Base-by-base conservation (phyloP, 2,329 filamentous ascomycete genomes). In the Pseudogymnoascus sp. region DNA sequence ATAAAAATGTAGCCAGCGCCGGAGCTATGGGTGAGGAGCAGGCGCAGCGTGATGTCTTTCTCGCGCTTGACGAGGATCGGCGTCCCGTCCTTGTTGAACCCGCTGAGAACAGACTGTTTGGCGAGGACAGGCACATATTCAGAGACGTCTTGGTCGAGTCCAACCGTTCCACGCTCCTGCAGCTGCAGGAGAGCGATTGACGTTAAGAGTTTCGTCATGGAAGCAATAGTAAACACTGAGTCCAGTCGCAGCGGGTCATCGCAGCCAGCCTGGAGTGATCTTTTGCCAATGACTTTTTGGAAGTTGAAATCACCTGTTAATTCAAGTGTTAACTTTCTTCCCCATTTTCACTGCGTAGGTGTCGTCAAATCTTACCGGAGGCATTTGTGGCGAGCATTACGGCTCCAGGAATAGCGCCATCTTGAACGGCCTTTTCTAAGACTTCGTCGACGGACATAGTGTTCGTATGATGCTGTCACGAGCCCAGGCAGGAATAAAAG, bases 1-100 rank as follows among this genome's bases (percentile, higher is more conserved):
- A 82, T 81, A 65, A 86, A 83, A 0, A 79, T 73, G 69, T 87
- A 87, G 0, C 80, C 81, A 23, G 86, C 85, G 0, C 85, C 83
- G 36, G 83, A 78, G 35, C 78, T 67, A 71, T 87, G 83, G 1
- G 72, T 79, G 47, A 87, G 68, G 1, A 87, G 70, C 82, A 84
- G 85, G n/a, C 82, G 75, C 64, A 86, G 68, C 0, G 83, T 86
- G 62, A 86, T 85, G 40, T 19, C 40, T 21, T 42, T 42, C 0
- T 70, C 68, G 1, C 72, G 77, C 28, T 76, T 78, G 40, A 42
- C 17, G 17, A 42, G 40, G 40, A 21, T 42, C 3, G 40, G 40
- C 19, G 40, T 42, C 40, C 40, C 40, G 40, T 42, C 40, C 10
- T 42, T 21, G 40, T 4, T 42, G 17, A 42, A 42, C 9, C 40